Evolutionary conservation across 2,329 filamentous ascomycete species (phyloP).

Genomic region (Graphilbum fragrans): DNA sequence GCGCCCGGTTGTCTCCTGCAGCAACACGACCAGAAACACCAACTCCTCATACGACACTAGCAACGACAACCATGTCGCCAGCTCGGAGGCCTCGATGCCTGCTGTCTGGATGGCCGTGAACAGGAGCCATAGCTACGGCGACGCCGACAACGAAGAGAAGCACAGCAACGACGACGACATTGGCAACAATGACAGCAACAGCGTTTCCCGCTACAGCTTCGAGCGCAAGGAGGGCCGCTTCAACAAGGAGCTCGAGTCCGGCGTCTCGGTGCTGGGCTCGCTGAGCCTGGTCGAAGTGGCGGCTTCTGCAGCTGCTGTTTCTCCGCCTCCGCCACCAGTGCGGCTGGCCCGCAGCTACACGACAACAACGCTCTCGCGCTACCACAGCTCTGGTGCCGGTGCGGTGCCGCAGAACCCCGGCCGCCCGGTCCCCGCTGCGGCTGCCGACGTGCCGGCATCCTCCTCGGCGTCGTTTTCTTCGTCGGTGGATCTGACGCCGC

Average conservation of each 20-base stretch:
- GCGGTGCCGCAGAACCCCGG: not conserved
- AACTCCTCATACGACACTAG: no score
- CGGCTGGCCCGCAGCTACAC: not conserved
- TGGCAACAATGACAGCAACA: constrained; percentile 1
- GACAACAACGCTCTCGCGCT: not conserved
- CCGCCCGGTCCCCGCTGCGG: not conserved
- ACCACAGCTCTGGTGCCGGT: not conserved
- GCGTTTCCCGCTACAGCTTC: not conserved
- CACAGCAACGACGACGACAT: constrained; percentile 1
- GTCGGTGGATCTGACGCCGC: constrained; percentile 3
- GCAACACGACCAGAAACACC: no score
- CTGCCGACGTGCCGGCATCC: not conserved
- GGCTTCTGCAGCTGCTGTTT: not conserved
- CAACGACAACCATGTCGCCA: not conserved
- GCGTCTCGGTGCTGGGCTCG: not conserved
- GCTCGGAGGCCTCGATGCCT: no score
- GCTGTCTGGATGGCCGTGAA: no score
- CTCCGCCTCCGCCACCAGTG: not conserved
- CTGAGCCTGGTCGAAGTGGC: not conserved
- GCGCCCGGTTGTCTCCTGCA: not conserved
- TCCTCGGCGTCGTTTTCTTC: not conserved
- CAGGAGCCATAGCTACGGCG: constrained; percentile 2
- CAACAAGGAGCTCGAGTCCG: not conserved
- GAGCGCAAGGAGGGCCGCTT: not conserved
- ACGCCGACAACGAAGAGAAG: constrained; percentile 5